Base-by-base conservation (phyloP, 345 rosid species). In the Pistacia atlantica region DNA sequence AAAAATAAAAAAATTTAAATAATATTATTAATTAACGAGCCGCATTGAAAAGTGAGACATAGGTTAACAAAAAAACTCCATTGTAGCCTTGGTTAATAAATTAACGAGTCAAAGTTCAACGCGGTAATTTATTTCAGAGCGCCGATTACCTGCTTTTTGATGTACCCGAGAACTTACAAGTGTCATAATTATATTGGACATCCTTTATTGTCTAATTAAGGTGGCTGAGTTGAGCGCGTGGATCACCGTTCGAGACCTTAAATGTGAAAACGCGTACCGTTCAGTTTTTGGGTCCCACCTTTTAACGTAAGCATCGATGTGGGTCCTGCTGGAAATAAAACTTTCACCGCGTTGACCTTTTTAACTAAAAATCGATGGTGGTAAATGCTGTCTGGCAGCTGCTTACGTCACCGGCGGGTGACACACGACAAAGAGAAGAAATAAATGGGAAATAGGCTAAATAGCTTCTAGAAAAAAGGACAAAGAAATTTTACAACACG, bases 201-300 rank as follows among this genome's bases (percentile, higher is more conserved):
- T 5, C 48, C 0, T 49, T 62, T 14, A 25, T 51, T 28, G 54
- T 3, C 17, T 4, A 18, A 18, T 33, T 18, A 45, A 4, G 76
- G 56, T 1, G 31, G 55, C 35, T 17, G 8, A 11, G 76, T 42
- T 52, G 69, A 42, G 69, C 75, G 80, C 75, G 78, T 73, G 80
- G 78, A 81, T 81, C 84, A 81, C 80, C 84, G 84, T 77, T 77
- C 37, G 14, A 16, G 18, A 7, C 54, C 17, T 72, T 69, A 54
- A 52, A 35, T 77, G 48, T 51, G 77, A 73, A 76, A 76, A 28
- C 79, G 81, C 69, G 82, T 84, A n/a, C 20, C 28, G 14, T 5
- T 5, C n/a, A n/a, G 46, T 67, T 22, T 60, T 65, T 37, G 74
- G 69, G 49, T n/a, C 80, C 57, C 37, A 71, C 74, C 74, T 28